These are phyloP conservation scores for Colletotrichum sp. DNA, from an alignment of 2,329 filamentous ascomycete species.

Conservation along the genomic window DNA sequence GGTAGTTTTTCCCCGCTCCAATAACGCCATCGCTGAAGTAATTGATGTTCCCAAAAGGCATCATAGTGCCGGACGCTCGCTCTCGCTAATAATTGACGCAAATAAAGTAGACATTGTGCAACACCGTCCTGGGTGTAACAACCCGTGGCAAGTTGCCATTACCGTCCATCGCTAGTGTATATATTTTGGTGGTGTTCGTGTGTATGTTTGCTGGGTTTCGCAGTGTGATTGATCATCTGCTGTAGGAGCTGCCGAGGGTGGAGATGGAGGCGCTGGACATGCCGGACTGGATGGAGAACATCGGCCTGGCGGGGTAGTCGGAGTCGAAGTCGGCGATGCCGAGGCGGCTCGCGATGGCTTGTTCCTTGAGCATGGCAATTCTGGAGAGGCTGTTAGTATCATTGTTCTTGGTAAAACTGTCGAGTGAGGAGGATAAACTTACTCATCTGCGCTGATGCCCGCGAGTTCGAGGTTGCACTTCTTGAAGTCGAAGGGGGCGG, in stretches of 20 bases:
- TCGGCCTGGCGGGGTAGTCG: constrained; percentile 3
- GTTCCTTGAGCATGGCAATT: constrained; percentile 54
- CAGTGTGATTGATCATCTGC: background rate
- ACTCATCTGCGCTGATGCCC: constrained; percentile 64
- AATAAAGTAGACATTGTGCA: background rate
- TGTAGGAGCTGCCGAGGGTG: constrained; percentile 12
- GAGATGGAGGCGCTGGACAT: constrained; percentile 16
- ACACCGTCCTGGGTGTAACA: constrained; percentile 3
- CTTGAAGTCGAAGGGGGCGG: constrained; percentile 63
- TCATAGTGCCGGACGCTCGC: background rate
- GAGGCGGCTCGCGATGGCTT: constrained; percentile 54
- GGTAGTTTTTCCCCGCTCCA: background rate
- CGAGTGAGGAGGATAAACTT: constrained; percentile 31
- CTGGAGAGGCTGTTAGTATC: constrained; percentile 32
- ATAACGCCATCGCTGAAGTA: constrained; percentile 14
- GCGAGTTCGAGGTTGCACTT: constrained; percentile 56
- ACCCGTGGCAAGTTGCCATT: constrained; percentile 4
- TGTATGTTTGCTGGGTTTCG: background rate
- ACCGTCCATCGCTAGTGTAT: background rate
- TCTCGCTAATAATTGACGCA: background rate
- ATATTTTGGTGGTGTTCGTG: background rate
- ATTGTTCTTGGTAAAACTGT: background rate
- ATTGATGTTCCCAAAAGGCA: background rate
- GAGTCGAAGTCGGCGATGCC: constrained; percentile 42
- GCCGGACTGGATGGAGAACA: constrained; percentile 13